phyloP scores from a whole-genome alignment of 441 rosid species.

The Manihot esculenta region DNA sequence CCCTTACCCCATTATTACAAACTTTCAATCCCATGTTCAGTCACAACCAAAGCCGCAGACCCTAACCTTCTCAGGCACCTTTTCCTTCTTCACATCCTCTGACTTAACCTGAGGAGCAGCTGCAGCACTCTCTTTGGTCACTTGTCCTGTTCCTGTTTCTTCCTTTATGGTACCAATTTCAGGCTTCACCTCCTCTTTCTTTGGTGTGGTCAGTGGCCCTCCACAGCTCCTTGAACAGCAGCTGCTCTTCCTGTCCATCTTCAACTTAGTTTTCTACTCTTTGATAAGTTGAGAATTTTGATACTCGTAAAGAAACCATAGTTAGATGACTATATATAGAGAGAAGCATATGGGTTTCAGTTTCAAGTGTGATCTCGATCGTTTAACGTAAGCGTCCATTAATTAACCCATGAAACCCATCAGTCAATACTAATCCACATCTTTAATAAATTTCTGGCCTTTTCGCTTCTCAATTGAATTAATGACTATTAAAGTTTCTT shows the following conservation, averaged over 20 bases:
- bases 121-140: neutral
- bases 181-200: neutral
- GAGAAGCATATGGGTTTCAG: neutral
- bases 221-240: neutral
- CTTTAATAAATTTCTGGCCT: neutral
- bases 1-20: neutral
- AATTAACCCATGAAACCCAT: neutral
- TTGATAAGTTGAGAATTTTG: neutral
- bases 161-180: constrained; percentile 11
- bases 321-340: neutral
- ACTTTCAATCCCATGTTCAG: neutral
- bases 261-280: neutral
- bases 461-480: neutral
- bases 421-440: neutral
- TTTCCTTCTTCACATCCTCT: constrained; percentile 6
- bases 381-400: neutral
- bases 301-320: neutral
- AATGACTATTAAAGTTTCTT: too few relatives aligned
- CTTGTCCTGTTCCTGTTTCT: neutral
- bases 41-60: neutral
- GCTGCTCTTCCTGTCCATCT: constrained; percentile 7
- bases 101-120: neutral
- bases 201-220: neutral
- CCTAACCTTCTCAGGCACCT: neutral
- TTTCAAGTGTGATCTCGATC: neutral